Evolutionary conservation across 768 basidiomycete species (phyloP).

Genomic region (Ramaria sp.): DNA sequence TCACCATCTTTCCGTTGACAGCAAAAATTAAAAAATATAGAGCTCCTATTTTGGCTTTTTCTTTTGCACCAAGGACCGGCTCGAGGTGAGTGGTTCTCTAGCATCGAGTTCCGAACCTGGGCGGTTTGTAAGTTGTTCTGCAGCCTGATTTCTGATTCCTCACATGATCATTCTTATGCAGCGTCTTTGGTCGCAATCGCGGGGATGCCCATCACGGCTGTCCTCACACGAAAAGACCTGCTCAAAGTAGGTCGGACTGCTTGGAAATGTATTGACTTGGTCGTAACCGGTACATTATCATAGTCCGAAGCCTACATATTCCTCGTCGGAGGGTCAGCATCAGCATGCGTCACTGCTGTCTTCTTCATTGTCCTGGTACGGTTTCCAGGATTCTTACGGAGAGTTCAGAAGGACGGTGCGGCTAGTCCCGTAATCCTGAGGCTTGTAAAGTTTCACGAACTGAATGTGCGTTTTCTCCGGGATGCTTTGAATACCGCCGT

Average conservation of each 20-base stretch:
- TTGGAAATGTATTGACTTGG: background rate
- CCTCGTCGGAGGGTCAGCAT: slow-evolving; percentile 55
- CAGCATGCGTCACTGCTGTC: slow-evolving; percentile 53
- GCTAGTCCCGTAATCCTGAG: slow-evolving; percentile 65
- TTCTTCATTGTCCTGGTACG: slow-evolving; percentile 64
- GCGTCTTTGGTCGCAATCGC: slow-evolving; percentile 47
- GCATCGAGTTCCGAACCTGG: slow-evolving; percentile 72
- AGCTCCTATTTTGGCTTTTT: slow-evolving; percentile 77
- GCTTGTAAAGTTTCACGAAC: slow-evolving; percentile 61
- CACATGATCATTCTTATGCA: slow-evolving; percentile 15
- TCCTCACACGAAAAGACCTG: slow-evolving; percentile 47
- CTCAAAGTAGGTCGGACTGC: slow-evolving; percentile 36
- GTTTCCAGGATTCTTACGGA: slow-evolving; percentile 61
- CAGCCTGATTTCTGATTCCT: background rate
- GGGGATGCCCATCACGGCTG: slow-evolving; percentile 62
- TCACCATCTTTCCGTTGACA: background rate
- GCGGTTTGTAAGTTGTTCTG: slow-evolving; percentile 38
- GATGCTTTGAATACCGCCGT: background rate
- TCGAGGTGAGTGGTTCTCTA: slow-evolving; percentile 67
- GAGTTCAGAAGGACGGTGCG: slow-evolving; percentile 65
- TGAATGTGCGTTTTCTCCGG: slow-evolving; percentile 48
- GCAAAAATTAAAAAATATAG: slow-evolving; percentile 24
- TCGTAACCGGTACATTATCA: background rate
- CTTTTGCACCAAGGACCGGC: slow-evolving; percentile 66
- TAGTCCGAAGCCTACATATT: slow-evolving; percentile 72